A percentile compares a stretch with the other conserved stretches of the same genome.
Conservation (phyloP, 2,329 filamentous ascomycete genomes). For the Fusarium nodosum region DNA sequence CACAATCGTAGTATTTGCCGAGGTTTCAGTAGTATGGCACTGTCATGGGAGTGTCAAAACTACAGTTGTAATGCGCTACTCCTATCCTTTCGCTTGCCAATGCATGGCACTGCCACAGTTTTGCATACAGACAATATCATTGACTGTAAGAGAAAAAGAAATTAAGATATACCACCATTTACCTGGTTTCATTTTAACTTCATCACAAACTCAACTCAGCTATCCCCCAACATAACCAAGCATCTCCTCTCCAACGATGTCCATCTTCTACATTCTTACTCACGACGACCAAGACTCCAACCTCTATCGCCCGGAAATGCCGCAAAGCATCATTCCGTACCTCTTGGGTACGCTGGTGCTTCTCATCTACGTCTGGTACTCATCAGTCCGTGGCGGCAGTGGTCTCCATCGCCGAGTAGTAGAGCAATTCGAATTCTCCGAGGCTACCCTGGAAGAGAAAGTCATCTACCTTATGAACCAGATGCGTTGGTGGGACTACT, state of each 20-base stretch:
- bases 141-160: not conserved
- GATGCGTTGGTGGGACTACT: conserved; percentile 4
- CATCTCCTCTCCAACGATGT: not conserved
- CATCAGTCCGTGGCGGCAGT: not conserved
- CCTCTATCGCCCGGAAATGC: not conserved
- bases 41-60: conserved; percentile 8
- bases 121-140: not conserved
- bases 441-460: not conserved
- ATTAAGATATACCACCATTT: not conserved
- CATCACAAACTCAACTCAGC: not conserved
- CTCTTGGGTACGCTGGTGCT: not conserved
- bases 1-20: not conserved
- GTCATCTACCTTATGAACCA: not conserved
- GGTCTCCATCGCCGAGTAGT: not conserved
- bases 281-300: not conserved
- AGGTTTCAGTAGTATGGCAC: not conserved
- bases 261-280: not conserved
- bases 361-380: not conserved
- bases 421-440: conserved; percentile 1
- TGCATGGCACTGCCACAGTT: not conserved
- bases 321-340: not conserved
- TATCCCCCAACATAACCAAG: not conserved
- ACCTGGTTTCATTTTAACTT: not conserved
- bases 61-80: not conserved
- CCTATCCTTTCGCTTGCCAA: not conserved